These are phyloP conservation scores for Ophiostoma angusticollis DNA, from an alignment of 2,329 filamentous ascomycete species.

Conservation along the genomic window DNA sequence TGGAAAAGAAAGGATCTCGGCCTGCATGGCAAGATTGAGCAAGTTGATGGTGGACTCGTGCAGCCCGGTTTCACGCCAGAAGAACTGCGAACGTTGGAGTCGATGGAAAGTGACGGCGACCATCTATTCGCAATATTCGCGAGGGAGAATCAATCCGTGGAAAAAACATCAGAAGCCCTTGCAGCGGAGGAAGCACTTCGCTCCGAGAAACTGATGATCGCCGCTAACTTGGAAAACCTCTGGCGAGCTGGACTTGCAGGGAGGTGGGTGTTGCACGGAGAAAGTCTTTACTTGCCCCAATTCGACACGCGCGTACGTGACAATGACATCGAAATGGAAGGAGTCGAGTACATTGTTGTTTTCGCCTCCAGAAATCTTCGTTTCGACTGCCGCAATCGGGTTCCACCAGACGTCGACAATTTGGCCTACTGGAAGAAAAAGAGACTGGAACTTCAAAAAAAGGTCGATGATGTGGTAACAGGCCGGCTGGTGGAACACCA, in stretches of 20 bases:
- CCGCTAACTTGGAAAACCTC: not conserved
- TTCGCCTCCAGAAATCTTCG: not conserved
- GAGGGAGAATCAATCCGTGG: no score
- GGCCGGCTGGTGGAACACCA: not conserved
- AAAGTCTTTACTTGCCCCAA: not conserved
- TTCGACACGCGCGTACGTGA: not conserved
- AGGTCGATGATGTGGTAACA: not conserved
- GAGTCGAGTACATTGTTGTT: not conserved
- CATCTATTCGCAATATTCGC: not conserved
- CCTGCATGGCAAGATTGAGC: no score
- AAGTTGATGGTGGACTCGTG: not conserved
- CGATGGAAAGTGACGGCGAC: slow-evolving; percentile 1
- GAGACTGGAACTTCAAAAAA: not conserved
- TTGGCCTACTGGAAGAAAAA: slow-evolving; percentile 1
- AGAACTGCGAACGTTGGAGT: not conserved
- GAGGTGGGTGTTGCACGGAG: not conserved
- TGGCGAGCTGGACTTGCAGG: not conserved
- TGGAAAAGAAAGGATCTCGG: no score
- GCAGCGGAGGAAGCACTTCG: no score
- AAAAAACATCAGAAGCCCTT: not conserved
- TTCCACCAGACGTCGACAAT: not conserved
- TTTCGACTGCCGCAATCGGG: not conserved
- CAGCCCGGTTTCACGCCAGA: not conserved
- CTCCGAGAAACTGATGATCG: no score
- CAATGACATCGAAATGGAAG: not conserved